phyloP scores from a whole-genome alignment of 495 filamentous ascomycete species.

The Podospora fimiseda region DNA sequence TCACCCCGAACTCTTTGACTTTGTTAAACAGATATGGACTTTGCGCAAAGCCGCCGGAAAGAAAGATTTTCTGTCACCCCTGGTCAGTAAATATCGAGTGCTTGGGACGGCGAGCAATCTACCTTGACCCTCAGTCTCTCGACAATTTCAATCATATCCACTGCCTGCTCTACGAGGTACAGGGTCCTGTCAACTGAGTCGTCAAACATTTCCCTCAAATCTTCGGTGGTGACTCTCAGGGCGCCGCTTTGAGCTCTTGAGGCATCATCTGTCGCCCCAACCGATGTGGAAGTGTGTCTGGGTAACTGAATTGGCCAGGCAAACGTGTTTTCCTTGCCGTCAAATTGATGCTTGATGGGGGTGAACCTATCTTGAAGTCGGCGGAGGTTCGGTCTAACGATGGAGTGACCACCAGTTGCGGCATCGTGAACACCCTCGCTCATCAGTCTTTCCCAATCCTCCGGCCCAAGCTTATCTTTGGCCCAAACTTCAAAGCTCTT shows the following conservation, averaged over 20 bases:
- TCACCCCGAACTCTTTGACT: slow-evolving; percentile 13
- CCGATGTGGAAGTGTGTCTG: slow-evolving; percentile 11
- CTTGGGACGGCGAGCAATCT: no score
- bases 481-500: slow-evolving; percentile 19
- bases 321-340: slow-evolving; percentile 18
- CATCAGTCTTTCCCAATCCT: slow-evolving; percentile 18
- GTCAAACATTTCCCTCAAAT: slow-evolving; percentile 18
- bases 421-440: slow-evolving; percentile 9
- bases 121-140: slow-evolving; percentile 18
- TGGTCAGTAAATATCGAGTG: background rate
- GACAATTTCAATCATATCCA: slow-evolving; percentile 17
- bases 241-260: slow-evolving; percentile 15
- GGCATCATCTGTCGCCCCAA: slow-evolving; percentile 3
- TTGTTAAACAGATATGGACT: slow-evolving; percentile 18
- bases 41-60: slow-evolving; percentile 23
- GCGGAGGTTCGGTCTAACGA: slow-evolving; percentile 20
- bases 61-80: slow-evolving; percentile 15
- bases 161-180: slow-evolving; percentile 16
- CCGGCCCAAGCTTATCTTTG: slow-evolving; percentile 9
- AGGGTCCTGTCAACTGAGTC: slow-evolving; percentile 20
- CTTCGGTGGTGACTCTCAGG: slow-evolving; percentile 17
- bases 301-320: slow-evolving; percentile 12
- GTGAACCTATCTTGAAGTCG: slow-evolving; percentile 24
- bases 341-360: slow-evolving; percentile 24
- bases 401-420: slow-evolving; percentile 16